Percentiles rank a stretch among this genome's conserved stretches.
Evolutionary conservation across 2,329 filamentous ascomycete genomes (phyloP).

Genomic region (Fusarium pininemorale): DNA sequence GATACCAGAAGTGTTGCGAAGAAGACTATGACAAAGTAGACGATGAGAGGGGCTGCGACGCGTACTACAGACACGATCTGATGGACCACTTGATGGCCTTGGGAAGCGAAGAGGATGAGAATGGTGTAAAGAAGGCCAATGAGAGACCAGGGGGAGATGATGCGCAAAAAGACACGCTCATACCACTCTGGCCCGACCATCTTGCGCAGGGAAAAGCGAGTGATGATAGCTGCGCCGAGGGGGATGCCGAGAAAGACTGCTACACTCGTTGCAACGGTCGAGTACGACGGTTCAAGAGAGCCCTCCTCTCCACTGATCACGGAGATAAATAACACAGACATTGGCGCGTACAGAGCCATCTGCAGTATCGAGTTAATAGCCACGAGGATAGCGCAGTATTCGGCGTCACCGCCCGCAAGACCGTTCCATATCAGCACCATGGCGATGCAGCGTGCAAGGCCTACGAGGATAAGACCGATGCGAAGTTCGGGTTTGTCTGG

Average conservation of each 20-base stretch:
- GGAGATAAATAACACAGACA: constrained; percentile 75
- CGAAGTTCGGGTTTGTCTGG: constrained; percentile 66
- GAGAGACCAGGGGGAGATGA: constrained; percentile 76
- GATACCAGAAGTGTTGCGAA: constrained; percentile 70
- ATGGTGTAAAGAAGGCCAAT: constrained; percentile 90
- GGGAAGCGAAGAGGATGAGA: constrained; percentile 83
- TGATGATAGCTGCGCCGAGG: constrained; percentile 80
- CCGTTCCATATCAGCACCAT: constrained; percentile 74
- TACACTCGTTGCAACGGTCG: constrained; percentile 79
- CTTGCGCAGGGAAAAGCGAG: constrained; percentile 69
- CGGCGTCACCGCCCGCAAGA: constrained; percentile 75
- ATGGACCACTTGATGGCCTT: constrained; percentile 78
- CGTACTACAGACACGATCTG: constrained; percentile 86
- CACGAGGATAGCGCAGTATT: constrained; percentile 86
- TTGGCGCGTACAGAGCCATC: constrained; percentile 76
- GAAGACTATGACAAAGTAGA: constrained; percentile 85
- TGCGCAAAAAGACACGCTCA: constrained; percentile 73
- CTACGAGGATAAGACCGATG: constrained; percentile 81
- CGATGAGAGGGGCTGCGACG: constrained; percentile 80
- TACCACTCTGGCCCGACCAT: constrained; percentile 69
- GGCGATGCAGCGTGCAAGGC: constrained; percentile 74
- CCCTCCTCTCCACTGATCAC: constrained; percentile 66
- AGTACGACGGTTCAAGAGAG: constrained; percentile 61
- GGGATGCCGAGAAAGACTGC: constrained; percentile 88
- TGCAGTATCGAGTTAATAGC: constrained; percentile 80